These are phyloP conservation scores for Hypoxylon sp. DNA, from an alignment of 2,329 filamentous ascomycete genomes.

Conservation along the genomic window DNA sequence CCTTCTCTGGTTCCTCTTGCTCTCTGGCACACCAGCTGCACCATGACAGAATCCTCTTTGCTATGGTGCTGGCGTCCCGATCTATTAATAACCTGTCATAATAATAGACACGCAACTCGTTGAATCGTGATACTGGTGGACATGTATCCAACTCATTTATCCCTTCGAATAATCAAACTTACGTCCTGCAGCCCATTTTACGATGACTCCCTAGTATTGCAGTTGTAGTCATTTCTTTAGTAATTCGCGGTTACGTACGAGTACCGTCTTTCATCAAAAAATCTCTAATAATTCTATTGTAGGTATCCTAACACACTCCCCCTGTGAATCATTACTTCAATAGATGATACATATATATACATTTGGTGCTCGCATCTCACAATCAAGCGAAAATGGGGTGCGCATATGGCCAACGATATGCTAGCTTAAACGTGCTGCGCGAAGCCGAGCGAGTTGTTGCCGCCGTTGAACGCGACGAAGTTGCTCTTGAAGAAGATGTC, in stretches of 20 bases:
- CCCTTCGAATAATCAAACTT: no score
- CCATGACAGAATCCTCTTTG: background rate
- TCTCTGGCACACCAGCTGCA: background rate
- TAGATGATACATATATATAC: constrained; percentile 31
- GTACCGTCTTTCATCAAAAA: constrained; percentile 10
- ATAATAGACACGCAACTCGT: no score
- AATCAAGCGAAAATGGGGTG: constrained; percentile 4
- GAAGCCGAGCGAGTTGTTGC: constrained; percentile 62
- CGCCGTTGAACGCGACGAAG: constrained; percentile 65
- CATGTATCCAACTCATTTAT: no score
- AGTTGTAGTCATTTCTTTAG: constrained; percentile 22
- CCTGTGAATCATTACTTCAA: constrained; percentile 15
- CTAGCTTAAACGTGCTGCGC: constrained; percentile 59
- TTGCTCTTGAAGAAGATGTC: constrained; percentile 69
- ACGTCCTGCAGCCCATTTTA: background rate
- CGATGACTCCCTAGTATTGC: background rate
- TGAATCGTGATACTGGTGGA: no score
- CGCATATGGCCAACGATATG: constrained; percentile 4
- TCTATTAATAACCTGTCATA: background rate
- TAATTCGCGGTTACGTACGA: constrained; percentile 21
- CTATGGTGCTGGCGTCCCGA: background rate
- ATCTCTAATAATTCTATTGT: constrained; percentile 21
- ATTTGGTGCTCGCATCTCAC: constrained; percentile 10
- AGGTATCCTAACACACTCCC: constrained; percentile 19
- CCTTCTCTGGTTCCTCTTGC: background rate